Evolutionary conservation across 768 basidiomycete species (phyloP).

Genomic region (Lyophyllum semitale): DNA sequence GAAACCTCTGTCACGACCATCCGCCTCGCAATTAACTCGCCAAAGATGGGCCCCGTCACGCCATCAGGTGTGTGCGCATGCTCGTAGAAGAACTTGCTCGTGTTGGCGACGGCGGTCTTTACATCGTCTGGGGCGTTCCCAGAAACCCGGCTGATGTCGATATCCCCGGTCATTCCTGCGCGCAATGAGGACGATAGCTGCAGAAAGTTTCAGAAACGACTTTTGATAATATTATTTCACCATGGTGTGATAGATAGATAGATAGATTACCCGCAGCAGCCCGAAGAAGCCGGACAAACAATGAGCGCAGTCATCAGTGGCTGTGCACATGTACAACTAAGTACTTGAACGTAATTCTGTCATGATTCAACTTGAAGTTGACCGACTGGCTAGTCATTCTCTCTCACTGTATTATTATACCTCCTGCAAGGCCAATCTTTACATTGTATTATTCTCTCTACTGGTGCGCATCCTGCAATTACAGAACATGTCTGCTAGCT

Average conservation of each 20-base stretch:
- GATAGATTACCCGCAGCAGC: too few species aligned
- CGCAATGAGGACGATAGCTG: constrained; percentile 1
- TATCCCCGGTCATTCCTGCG: constrained; percentile 7
- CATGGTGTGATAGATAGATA: too few species aligned
- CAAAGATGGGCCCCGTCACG: constrained; percentile 18
- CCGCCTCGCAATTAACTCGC: constrained; percentile 16
- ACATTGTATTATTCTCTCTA: not conserved
- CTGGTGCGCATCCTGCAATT: constrained; percentile 4
- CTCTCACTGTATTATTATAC: not conserved
- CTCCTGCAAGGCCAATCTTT: not conserved
- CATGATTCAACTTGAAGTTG: not conserved
- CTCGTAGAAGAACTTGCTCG: constrained; percentile 16
- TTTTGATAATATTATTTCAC: too few species aligned
- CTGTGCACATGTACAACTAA: not conserved
- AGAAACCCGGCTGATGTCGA: constrained; percentile 22
- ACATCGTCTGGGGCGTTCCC: constrained; percentile 32
- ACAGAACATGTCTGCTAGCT: not conserved
- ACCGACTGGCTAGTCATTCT: not conserved
- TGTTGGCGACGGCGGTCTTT: constrained; percentile 24
- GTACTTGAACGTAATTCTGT: too few species aligned
- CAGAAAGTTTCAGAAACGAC: too few species aligned
- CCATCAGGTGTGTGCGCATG: constrained; percentile 6
- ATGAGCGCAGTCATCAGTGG: not conserved
- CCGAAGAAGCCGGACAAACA: too few species aligned
- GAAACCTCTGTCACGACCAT: constrained; percentile 42